Percentiles rank a stretch among this genome's conserved stretches.
These are phyloP conservation scores for Camellia sinensis DNA, from an alignment of 148 eudicot species.

Conservation along the genomic window DNA sequence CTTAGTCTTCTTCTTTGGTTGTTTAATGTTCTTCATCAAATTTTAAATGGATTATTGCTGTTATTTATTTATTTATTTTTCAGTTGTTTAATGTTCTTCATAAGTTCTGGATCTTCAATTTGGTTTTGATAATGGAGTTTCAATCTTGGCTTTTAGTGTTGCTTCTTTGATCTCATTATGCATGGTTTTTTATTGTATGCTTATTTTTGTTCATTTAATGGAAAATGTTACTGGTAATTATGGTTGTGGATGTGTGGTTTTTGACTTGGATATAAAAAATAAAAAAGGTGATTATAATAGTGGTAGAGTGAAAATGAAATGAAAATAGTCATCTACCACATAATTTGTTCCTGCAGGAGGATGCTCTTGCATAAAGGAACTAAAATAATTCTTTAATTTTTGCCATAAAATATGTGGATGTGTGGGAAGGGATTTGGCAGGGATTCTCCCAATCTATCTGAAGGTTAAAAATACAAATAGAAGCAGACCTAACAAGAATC, in stretches of 20 bases:
- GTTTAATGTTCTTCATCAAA: background rate
- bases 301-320: background rate
- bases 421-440: background rate
- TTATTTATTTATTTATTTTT: background rate
- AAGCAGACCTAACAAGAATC: background rate
- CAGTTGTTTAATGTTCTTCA: background rate
- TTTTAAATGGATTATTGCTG: background rate
- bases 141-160: background rate
- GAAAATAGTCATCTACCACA: background rate
- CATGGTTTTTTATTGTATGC: background rate
- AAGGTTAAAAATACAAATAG: background rate
- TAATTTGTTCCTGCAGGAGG: background rate
- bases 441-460: background rate
- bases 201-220: conserved; percentile 1
- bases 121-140: background rate
- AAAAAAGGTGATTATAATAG: background rate
- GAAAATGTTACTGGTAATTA: background rate
- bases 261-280: background rate
- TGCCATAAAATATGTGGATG: background rate
- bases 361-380: background rate
- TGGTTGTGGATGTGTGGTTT: conserved; percentile 7
- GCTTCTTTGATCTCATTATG: conserved; percentile 11
- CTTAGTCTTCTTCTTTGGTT: background rate
- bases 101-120: background rate
- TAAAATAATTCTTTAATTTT: background rate